Conservation (phyloP, 2,329 filamentous ascomycete species). For the Westerdykella ornata region DNA sequence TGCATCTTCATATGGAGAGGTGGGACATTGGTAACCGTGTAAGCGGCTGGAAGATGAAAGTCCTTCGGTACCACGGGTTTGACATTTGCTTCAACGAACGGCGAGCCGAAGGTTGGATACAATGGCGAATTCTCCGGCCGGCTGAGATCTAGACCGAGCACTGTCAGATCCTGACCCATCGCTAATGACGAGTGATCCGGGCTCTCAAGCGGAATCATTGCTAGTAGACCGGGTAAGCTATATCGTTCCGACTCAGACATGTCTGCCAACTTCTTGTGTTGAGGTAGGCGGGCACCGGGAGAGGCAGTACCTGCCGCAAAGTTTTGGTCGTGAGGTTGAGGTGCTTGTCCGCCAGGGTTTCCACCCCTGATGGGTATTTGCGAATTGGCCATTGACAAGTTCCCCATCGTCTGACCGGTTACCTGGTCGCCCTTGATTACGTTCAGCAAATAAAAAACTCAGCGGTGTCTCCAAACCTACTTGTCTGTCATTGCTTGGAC, state of each 20-base stretch:
- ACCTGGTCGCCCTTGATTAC: slow-evolving; percentile 22
- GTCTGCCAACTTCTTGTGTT: slow-evolving; percentile 45
- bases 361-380: slow-evolving; percentile 18
- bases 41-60: slow-evolving; percentile 57
- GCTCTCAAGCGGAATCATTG: slow-evolving; percentile 51
- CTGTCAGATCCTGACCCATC: slow-evolving; percentile 58
- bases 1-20: slow-evolving; percentile 52
- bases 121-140: slow-evolving; percentile 54
- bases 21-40: slow-evolving; percentile 61
- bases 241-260: slow-evolving; percentile 57
- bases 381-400: slow-evolving; percentile 25
- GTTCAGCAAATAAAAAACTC: not conserved
- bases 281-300: slow-evolving; percentile 29
- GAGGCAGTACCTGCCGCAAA: slow-evolving; percentile 25
- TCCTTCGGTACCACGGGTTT: slow-evolving; percentile 55
- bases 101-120: slow-evolving; percentile 57
- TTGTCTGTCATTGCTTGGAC: slow-evolving; percentile 33
- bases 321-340: slow-evolving; percentile 27
- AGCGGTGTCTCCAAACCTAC: slow-evolving; percentile 10
- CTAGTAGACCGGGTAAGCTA: slow-evolving; percentile 54
- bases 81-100: slow-evolving; percentile 54
- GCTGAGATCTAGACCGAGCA: slow-evolving; percentile 58
- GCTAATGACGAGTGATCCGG: slow-evolving; percentile 48
- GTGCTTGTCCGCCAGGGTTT: slow-evolving; percentile 21
- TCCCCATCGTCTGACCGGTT: slow-evolving; percentile 22